phyloP scores from a whole-genome alignment of 306 rosid species.

The Trifolium dubium region DNA sequence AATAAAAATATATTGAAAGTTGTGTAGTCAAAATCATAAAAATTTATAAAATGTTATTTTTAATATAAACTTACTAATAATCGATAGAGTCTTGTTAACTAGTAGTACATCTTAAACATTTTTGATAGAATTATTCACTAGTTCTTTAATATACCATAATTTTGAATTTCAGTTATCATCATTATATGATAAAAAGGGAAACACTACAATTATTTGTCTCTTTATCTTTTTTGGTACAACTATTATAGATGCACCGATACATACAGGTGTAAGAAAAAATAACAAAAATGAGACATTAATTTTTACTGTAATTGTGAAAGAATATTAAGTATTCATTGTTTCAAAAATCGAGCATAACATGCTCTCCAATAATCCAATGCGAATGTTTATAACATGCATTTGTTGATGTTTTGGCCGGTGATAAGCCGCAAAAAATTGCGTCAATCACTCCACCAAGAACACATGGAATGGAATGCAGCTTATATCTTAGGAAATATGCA shows the following conservation, averaged over 20 bases:
- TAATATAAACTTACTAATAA: too few species aligned
- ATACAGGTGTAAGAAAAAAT: neutral
- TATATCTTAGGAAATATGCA: neutral
- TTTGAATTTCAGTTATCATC: neutral
- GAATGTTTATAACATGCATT: neutral
- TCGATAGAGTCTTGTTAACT: too few species aligned
- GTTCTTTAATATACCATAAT: neutral
- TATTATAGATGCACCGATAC: too few species aligned
- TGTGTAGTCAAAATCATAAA: too few species aligned
- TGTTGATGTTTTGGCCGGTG: neutral
- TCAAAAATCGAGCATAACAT: neutral
- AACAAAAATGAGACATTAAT: neutral
- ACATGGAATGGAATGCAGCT: neutral
- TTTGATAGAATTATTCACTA: too few species aligned
- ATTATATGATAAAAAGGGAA: too few species aligned
- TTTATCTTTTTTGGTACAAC: too few species aligned
- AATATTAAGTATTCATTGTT: neutral
- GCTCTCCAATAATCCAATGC: neutral
- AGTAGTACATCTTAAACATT: too few species aligned
- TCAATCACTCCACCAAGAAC: neutral
- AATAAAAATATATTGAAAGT: too few species aligned
- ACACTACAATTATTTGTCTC: too few species aligned
- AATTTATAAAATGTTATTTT: too few species aligned
- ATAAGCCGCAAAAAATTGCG: neutral
- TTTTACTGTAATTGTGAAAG: neutral